Conservation (phyloP, 2,329 filamentous ascomycete genomes). For the Claviceps digitariae region DNA sequence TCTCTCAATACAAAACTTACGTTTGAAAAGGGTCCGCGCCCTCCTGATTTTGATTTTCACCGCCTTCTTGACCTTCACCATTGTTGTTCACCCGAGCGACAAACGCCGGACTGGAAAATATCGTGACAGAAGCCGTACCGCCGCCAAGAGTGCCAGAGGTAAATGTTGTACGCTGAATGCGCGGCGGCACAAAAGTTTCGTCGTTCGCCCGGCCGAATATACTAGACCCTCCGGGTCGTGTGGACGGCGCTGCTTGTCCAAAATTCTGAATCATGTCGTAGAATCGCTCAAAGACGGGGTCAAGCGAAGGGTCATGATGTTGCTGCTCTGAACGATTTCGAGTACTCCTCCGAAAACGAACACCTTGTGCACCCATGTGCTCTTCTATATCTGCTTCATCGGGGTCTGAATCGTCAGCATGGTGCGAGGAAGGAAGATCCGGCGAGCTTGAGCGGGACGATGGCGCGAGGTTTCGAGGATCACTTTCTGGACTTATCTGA, state of each 20-base stretch:
- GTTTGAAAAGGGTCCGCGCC: constrained; percentile 30
- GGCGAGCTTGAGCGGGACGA: constrained; percentile 17
- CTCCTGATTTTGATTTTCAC: not conserved
- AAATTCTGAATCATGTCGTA: constrained; percentile 30
- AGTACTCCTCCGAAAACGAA: constrained; percentile 26
- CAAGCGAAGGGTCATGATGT: constrained; percentile 21
- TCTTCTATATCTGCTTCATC: constrained; percentile 47
- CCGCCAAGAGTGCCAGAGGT: constrained; percentile 22
- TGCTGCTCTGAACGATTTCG: constrained; percentile 12
- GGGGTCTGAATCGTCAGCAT: constrained; percentile 37
- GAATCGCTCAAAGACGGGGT: constrained; percentile 28
- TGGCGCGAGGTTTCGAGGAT: constrained; percentile 39
- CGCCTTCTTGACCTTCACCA: not conserved
- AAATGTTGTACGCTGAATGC: constrained; percentile 25
- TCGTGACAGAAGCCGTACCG: constrained; percentile 35
- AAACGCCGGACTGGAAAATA: constrained; percentile 26
- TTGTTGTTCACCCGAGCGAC: constrained; percentile 1
- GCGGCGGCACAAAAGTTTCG: constrained; percentile 7
- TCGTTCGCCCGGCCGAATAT: not conserved
- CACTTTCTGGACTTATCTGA: constrained; percentile 42
- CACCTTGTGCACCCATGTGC: constrained; percentile 28
- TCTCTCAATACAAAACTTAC: no score
- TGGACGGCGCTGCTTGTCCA: constrained; percentile 6
- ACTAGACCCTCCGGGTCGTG: not conserved
- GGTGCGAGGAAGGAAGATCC: constrained; percentile 13